Conservation (phyloP, 2,329 filamentous ascomycete genomes). For the Colletotrichum tropicicola region DNA sequence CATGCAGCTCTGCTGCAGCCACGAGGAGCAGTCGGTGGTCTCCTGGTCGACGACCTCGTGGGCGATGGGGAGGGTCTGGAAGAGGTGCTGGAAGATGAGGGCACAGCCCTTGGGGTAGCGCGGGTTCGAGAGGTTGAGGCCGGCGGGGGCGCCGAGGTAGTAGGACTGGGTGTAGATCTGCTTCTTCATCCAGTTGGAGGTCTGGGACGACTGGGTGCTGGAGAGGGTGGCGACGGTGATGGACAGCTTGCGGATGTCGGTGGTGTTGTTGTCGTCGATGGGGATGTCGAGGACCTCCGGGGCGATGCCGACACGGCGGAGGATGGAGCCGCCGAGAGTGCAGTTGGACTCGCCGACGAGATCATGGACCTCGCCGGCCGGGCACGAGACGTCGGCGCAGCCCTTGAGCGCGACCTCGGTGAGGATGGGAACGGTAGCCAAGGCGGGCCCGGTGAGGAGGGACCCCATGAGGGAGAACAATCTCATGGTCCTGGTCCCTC, state of each 20-base stretch:
- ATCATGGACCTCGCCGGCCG: slow-evolving; percentile 18
- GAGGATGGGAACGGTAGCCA: slow-evolving; percentile 29
- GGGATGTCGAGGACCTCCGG: slow-evolving; percentile 28
- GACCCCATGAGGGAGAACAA: slow-evolving; percentile 23
- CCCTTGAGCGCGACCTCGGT: slow-evolving; percentile 24
- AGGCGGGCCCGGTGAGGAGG: slow-evolving; percentile 24
- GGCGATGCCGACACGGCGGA: slow-evolving; percentile 28
- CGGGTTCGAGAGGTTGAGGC: slow-evolving; percentile 7
- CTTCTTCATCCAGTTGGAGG: slow-evolving; percentile 22
- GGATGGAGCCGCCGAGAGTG: slow-evolving; percentile 26
- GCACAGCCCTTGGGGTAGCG: slow-evolving; percentile 26
- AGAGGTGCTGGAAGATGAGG: slow-evolving; percentile 29
- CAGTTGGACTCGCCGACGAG: slow-evolving; percentile 29
- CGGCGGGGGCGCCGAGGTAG: slow-evolving; percentile 25
- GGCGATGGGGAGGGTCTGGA: slow-evolving; percentile 25
- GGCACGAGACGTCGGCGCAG: slow-evolving; percentile 25
- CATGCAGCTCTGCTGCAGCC: slow-evolving; percentile 31
- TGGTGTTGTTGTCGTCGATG: slow-evolving; percentile 24
- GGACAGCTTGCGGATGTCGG: slow-evolving; percentile 26
- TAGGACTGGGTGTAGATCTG: slow-evolving; percentile 28
- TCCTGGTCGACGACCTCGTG: slow-evolving; percentile 24
- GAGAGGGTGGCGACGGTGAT: slow-evolving; percentile 20
- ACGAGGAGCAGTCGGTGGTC: slow-evolving; percentile 26
- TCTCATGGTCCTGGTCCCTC: slow-evolving; percentile 11
- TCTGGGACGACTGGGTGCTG: neutral